Conservation (phyloP, 768 basidiomycete genomes). For the Mycena maculata region DNA sequence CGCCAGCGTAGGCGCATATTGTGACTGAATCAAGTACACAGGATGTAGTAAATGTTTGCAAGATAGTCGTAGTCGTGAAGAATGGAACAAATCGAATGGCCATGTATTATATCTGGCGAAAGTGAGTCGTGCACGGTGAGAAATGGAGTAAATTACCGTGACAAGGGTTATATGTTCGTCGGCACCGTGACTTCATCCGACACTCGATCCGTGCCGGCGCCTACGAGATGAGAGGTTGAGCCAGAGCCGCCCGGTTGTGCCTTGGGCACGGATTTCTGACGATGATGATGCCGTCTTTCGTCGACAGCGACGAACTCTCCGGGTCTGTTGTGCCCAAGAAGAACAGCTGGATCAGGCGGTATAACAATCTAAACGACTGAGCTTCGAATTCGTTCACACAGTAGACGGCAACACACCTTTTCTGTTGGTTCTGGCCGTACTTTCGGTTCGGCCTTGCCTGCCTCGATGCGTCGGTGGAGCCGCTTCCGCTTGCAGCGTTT, state of each 20-base stretch:
- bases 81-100: neutral
- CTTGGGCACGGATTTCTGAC: conserved; percentile 21
- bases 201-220: conserved; percentile 25
- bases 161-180: conserved; percentile 21
- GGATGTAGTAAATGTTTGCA: conserved; percentile 9
- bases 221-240: conserved; percentile 28
- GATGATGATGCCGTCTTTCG: conserved; percentile 29
- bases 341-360: conserved; percentile 75
- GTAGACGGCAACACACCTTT: conserved; percentile 31
- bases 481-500: conserved; percentile 63
- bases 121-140: neutral
- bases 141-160: neutral
- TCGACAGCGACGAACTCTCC: conserved; percentile 47
- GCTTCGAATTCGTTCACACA: too few species aligned
- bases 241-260: conserved; percentile 21
- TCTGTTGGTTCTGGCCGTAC: conserved; percentile 54
- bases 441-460: conserved; percentile 57
- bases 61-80: conserved; percentile 28
- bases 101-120: neutral
- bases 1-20: conserved; percentile 85
- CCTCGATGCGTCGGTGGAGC: conserved; percentile 54
- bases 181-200: conserved; percentile 38
- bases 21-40: conserved; percentile 62
- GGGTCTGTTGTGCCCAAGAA: conserved; percentile 60
- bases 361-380: conserved; percentile 52